These are phyloP conservation scores for Aspergillus awamori DNA, from an alignment of 2,329 filamentous ascomycete species.

Conservation along the genomic window DNA sequence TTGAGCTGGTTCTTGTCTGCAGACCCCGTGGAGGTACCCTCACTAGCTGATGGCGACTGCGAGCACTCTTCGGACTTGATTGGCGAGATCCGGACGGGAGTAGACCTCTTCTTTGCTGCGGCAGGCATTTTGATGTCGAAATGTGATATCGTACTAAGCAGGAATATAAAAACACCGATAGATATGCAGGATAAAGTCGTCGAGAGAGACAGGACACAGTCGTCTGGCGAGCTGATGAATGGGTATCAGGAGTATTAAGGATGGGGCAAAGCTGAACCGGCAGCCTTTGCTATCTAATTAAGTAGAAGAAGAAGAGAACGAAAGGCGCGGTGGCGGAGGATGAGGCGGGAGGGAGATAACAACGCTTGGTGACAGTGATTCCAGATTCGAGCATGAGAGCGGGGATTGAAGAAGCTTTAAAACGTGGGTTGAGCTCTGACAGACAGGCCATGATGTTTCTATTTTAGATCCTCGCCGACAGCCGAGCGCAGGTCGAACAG, in stretches of 20 bases:
- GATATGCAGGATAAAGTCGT: slow-evolving; percentile 12
- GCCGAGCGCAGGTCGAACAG: slow-evolving; percentile 15
- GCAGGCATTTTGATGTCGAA: slow-evolving; percentile 21
- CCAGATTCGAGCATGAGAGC: slow-evolving; percentile 16
- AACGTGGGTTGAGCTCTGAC: slow-evolving; percentile 16
- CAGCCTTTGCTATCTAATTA: slow-evolving; percentile 43
- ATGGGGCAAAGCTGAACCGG: slow-evolving; percentile 45
- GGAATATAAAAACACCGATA: not conserved
- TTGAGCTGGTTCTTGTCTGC: slow-evolving; percentile 68
- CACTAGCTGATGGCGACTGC: slow-evolving; percentile 45
- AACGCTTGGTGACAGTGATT: slow-evolving; percentile 20
- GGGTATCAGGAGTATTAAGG: slow-evolving; percentile 21
- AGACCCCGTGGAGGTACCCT: slow-evolving; percentile 51
- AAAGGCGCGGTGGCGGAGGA: slow-evolving; percentile 30
- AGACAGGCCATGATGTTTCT: slow-evolving; percentile 26
- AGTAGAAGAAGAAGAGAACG: slow-evolving; percentile 24
- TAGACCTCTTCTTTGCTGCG: slow-evolving; percentile 22
- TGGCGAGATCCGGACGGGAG: slow-evolving; percentile 8
- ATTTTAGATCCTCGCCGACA: slow-evolving; percentile 25
- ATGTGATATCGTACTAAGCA: not conserved
- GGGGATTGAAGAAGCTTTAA: slow-evolving; percentile 30
- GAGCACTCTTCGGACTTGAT: slow-evolving; percentile 20
- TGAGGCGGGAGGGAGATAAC: slow-evolving; percentile 20
- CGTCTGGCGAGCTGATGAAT: slow-evolving; percentile 19
- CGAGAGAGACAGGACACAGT: slow-evolving; percentile 20